Percentiles rank a stretch among this genome's conserved stretches.
Evolutionary conservation across 495 filamentous ascomycete species (phyloP).

Genomic region (Elaphomyces granulatus): DNA sequence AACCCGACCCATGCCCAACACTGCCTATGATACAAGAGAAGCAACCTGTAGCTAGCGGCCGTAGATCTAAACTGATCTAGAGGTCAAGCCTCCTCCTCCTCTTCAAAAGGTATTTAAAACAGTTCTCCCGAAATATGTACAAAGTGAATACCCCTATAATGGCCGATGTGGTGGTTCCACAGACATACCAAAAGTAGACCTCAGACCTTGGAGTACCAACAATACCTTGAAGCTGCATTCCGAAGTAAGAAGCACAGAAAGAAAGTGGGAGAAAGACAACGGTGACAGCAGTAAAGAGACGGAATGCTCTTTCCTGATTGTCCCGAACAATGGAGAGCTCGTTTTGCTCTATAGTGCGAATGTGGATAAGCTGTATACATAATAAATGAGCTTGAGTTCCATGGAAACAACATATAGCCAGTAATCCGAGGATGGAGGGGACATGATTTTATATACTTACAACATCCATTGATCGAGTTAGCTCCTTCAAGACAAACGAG

Average conservation of each 20-base stretch:
- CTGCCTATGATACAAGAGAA: too few species aligned
- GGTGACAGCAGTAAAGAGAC: constrained; percentile 18
- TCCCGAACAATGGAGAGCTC: constrained; percentile 17
- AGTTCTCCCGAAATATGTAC: too few species aligned
- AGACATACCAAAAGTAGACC: constrained; percentile 17
- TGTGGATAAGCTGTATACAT: constrained; percentile 12
- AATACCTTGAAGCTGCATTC: constrained; percentile 23
- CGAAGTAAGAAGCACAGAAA: constrained; percentile 20
- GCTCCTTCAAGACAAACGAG: not conserved
- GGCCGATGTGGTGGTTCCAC: constrained; percentile 11
- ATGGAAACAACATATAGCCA: too few species aligned
- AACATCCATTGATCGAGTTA: not conserved
- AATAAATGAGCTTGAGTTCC: not conserved
- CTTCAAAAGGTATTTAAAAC: too few species aligned
- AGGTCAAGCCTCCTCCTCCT: too few species aligned
- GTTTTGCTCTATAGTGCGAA: constrained; percentile 19
- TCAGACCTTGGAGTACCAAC: constrained; percentile 8
- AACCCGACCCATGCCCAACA: too few species aligned
- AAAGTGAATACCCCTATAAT: too few species aligned
- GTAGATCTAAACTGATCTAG: too few species aligned
- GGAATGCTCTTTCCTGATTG: constrained; percentile 16
- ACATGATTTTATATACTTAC: not conserved
- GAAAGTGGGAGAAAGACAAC: constrained; percentile 19
- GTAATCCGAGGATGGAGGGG: not conserved
- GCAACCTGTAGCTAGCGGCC: too few species aligned